Evolutionary conservation across 768 basidiomycete species (phyloP).

Genomic region (Leucogyrophana mollusca): DNA sequence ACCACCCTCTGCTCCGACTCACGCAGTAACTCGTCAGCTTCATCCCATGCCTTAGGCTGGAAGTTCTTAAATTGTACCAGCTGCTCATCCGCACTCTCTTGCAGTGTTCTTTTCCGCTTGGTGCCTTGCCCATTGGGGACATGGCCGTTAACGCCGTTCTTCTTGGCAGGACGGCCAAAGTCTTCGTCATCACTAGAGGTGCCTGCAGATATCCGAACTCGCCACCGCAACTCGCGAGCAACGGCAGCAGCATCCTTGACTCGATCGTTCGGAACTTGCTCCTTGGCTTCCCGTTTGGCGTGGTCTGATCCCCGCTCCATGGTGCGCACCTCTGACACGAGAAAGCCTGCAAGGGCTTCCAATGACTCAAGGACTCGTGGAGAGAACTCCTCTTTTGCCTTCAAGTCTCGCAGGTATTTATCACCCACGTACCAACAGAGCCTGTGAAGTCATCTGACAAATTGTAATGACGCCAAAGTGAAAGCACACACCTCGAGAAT

Average conservation of each 20-base stretch:
- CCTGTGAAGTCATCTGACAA: slow-evolving; percentile 36
- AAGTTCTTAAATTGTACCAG: slow-evolving; percentile 58
- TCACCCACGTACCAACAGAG: slow-evolving; percentile 92
- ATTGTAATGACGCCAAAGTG: slow-evolving; percentile 10
- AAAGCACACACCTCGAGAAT: slow-evolving; percentile 61
- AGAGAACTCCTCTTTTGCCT: slow-evolving; percentile 49
- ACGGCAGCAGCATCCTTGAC: slow-evolving; percentile 80
- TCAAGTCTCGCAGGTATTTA: slow-evolving; percentile 73
- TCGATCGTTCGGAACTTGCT: slow-evolving; percentile 77
- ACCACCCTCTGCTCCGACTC: slow-evolving; percentile 39
- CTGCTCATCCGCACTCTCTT: slow-evolving; percentile 11
- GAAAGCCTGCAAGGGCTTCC: slow-evolving; percentile 68
- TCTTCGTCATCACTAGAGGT: slow-evolving; percentile 69
- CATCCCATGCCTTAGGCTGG: slow-evolving; percentile 67
- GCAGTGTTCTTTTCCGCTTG: slow-evolving; percentile 37
- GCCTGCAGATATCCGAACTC: slow-evolving; percentile 61
- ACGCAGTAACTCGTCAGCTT: slow-evolving; percentile 38
- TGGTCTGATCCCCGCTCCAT: slow-evolving; percentile 72
- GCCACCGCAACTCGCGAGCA: slow-evolving; percentile 86
- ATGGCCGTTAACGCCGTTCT: slow-evolving; percentile 22
- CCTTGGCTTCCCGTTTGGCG: slow-evolving; percentile 74
- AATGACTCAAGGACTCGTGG: slow-evolving; percentile 71
- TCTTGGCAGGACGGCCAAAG: slow-evolving; percentile 23
- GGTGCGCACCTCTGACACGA: slow-evolving; percentile 71
- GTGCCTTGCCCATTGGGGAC: slow-evolving; percentile 38